Conservation (phyloP, 1,139 yeast species). For the Blastobotrys capitulatus region DNA sequence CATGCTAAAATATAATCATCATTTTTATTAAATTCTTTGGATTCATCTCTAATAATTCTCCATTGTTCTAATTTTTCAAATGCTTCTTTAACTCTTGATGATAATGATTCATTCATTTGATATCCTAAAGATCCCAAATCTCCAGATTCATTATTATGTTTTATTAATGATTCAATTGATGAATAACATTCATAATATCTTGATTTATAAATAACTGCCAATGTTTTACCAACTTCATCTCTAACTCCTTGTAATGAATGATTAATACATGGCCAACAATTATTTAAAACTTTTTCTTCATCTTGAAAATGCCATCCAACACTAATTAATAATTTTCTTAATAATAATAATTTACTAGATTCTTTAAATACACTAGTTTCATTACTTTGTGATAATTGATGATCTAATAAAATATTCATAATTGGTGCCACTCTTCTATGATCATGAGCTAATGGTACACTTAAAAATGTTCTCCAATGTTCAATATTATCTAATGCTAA, state of each 20-base stretch:
- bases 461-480: constrained; percentile 72
- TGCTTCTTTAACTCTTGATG: constrained; percentile 30
- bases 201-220: constrained; percentile 52
- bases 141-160: constrained; percentile 35
- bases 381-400: constrained; percentile 33
- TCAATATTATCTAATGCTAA: constrained; percentile 70
- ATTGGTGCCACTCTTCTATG: constrained; percentile 63
- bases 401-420: constrained; percentile 42
- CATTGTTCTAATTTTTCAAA: constrained; percentile 45
- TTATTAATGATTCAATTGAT: constrained; percentile 42
- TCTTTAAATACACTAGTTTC: constrained; percentile 50
- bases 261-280: constrained; percentile 44
- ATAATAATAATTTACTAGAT: constrained; percentile 55
- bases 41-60: constrained; percentile 30
- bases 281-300: constrained; percentile 42
- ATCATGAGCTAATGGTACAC: constrained; percentile 56
- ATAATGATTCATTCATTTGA: constrained; percentile 27
- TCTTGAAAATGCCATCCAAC: constrained; percentile 49
- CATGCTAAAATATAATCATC: constrained; percentile 34
- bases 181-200: constrained; percentile 48
- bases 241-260: constrained; percentile 79
- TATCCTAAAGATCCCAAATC: constrained; percentile 34
- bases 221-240: constrained; percentile 59
- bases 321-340: constrained; percentile 51
- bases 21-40: constrained; percentile 31